Base-by-base conservation (phyloP, 192 early-diverging fungal genomes). In the Haplosporangium gracile region DNA sequence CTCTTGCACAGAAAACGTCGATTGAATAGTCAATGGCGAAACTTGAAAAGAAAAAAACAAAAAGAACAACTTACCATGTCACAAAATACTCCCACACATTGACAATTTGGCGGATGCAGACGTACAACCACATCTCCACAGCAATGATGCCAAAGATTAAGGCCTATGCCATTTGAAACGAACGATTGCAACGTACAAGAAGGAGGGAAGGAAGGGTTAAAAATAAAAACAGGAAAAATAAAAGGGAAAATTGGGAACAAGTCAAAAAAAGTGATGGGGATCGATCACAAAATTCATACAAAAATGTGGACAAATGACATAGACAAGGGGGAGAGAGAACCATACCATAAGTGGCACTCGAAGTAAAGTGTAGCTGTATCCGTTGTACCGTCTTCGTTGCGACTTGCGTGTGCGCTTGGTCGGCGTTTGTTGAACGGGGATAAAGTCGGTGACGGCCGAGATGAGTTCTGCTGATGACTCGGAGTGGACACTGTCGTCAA, bases 61-160 rank as follows among this genome's bases (percentile, higher is more conserved):
- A 77, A 39, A 39, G 18, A n/a, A 43, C 9, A 6, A 70, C 82
- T 80, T 90, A 89, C 92, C 93, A 95, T 70, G 89, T 89, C 65
- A 93, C 80, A 45, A 91, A 74, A 82, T 89, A 90, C 77, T 96
- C 95, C 90, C 93, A 96, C 18, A 92, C 11, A 72, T 89, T 88
- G 22, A 95, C 94, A 70, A 92, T 83, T 78, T 92, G 89, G 29
- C 94, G 90, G 51, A 95, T 78, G 20, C 84, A 79, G 39, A 94
- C 60, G 69, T 95, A 94, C 15, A 93, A 78, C 32, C 88, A 81
- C 39, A 95, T 79, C 81, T 96, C 95, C 16, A 95, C 63, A 57
- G 88, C 57, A 22, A 96, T 91, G 70, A 93, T 90, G 26, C 86
- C 47, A 69, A 89, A 89, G 75, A 95, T 93, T 34, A 89, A 13